These are phyloP conservation scores for Rhizopogon vesiculosus DNA, from an alignment of 768 basidiomycete species.

Conservation along the genomic window DNA sequence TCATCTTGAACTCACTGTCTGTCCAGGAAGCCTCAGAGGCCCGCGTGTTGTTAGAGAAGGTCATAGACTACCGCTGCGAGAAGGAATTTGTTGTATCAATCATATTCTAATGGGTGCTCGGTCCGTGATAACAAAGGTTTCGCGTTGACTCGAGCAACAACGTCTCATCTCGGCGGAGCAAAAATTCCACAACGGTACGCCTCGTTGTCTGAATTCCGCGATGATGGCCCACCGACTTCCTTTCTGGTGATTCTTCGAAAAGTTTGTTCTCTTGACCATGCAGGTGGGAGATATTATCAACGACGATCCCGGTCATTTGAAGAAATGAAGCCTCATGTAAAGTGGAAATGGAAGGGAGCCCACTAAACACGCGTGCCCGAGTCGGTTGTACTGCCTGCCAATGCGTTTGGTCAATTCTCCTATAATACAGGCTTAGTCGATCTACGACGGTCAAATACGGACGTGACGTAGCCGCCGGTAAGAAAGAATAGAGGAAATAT, in stretches of 20 bases:
- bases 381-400: not conserved
- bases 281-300: constrained; percentile 11
- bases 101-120: constrained; percentile 17
- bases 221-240: constrained; percentile 16
- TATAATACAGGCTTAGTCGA: not conserved
- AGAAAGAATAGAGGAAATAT: not conserved
- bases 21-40: constrained; percentile 10
- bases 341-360: not conserved
- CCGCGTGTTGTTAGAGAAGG: constrained; percentile 9
- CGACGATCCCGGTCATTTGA: constrained; percentile 13
- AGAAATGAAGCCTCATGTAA: constrained; percentile 1
- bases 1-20: constrained; percentile 9
- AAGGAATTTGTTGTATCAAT: constrained; percentile 13
- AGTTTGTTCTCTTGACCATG: constrained; percentile 7
- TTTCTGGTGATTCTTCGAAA: constrained; percentile 8
- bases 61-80: not conserved
- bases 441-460: too few relatives aligned
- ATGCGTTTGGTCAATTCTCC: not conserved
- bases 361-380: not conserved
- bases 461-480: constrained; percentile 2
- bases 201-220: constrained; percentile 15
- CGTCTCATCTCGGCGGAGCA: constrained; percentile 19
- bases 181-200: constrained; percentile 15
- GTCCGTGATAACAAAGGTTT: constrained; percentile 1
- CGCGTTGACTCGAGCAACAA: constrained; percentile 1